These are phyloP conservation scores for Schizophyllum amplum DNA, from an alignment of 1,284 basidiomycete species.

Conservation along the genomic window DNA sequence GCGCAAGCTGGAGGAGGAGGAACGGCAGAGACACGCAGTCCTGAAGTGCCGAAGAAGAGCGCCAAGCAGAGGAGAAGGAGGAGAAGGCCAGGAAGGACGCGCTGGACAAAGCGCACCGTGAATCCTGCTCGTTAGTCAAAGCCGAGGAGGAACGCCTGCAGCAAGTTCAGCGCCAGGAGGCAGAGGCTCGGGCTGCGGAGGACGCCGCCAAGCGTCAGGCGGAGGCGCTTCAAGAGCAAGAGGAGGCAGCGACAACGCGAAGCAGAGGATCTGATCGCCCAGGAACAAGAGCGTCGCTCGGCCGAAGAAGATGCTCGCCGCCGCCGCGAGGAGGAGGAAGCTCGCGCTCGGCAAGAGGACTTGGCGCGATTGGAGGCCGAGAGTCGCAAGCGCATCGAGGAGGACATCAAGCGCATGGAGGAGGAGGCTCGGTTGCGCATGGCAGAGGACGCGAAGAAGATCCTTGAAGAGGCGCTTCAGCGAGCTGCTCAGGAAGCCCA, in stretches of 20 bases:
- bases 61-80: slow-evolving; percentile 5
- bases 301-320: background rate
- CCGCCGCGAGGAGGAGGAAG: background rate
- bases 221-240: background rate
- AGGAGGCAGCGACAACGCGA: background rate
- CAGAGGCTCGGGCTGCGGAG: background rate
- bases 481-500: no score
- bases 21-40: background rate
- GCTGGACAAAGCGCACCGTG: background rate
- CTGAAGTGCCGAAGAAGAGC: background rate
- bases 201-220: no score
- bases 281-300: background rate
- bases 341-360: no score
- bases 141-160: background rate
- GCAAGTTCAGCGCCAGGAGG: background rate
- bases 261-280: background rate
- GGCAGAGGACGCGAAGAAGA: background rate
- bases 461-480: background rate
- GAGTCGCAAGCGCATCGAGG: background rate
- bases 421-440: background rate
- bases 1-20: background rate
- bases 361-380: background rate
- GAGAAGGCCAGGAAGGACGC: background rate
- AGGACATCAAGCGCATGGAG: background rate
- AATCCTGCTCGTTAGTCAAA: background rate